Conservation (phyloP, 2,329 filamentous ascomycete species). For the Scedosporium dehoogii region DNA sequence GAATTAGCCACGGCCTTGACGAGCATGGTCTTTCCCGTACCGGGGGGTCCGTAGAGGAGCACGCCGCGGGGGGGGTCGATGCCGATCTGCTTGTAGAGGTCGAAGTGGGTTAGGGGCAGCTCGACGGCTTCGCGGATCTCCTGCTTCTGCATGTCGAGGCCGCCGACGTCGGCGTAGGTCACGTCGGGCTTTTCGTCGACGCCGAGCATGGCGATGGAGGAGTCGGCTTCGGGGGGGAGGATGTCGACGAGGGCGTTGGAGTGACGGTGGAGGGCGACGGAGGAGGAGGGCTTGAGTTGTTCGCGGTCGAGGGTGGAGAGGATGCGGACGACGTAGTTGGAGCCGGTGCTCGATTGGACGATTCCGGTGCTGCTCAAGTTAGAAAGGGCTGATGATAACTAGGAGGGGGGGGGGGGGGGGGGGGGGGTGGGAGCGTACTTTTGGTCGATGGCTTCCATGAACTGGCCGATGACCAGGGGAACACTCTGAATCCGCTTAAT, state of each 20-base stretch:
- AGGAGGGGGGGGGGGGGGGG: constrained; percentile 11
- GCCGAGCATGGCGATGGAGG: constrained; percentile 96
- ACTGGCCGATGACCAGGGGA: constrained; percentile 94
- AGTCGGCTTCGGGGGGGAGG: constrained; percentile 95
- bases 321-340: constrained; percentile 97
- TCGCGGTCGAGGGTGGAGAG: constrained; percentile 97
- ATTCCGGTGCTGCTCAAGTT: constrained; percentile 70
- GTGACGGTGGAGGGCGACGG: constrained; percentile 93
- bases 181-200: constrained; percentile 96
- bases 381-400: constrained; percentile 6
- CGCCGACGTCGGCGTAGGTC: constrained; percentile 95
- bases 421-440: constrained; percentile 51
- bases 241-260: constrained; percentile 98
- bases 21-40: constrained; percentile 93
- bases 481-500: constrained; percentile 99
- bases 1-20: constrained; percentile 98
- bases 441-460: constrained; percentile 99
- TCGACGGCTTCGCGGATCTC: constrained; percentile 98
- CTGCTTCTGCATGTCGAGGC: constrained; percentile 99
- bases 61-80: constrained; percentile 97
- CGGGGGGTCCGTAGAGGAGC: constrained; percentile 88
- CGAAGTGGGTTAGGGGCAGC: constrained; percentile 91
- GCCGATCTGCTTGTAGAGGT: constrained; percentile 98
- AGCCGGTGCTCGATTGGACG: constrained; percentile 94
- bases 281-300: constrained; percentile 94